A percentile compares a stretch with the other conserved stretches of the same genome.
These are phyloP conservation scores for Ophiosphaerella korrae DNA, from an alignment of 2,329 filamentous ascomycete genomes.

Conservation along the genomic window DNA sequence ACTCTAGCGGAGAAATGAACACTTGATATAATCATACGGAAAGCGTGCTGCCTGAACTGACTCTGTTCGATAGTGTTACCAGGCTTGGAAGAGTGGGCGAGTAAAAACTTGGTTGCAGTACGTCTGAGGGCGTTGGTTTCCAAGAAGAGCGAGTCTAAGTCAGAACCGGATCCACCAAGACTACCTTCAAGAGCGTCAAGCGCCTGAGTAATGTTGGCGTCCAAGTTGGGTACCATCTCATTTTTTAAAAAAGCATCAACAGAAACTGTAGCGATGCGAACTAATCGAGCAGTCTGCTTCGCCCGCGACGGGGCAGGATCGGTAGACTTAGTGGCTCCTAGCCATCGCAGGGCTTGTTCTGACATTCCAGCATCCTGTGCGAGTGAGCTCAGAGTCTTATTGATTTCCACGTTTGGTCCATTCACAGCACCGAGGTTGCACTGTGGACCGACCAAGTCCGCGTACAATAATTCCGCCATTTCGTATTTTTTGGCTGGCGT, in stretches of 20 bases:
- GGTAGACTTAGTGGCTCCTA: constrained; percentile 19
- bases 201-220: constrained; percentile 25
- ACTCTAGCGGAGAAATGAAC: constrained; percentile 43
- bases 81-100: constrained; percentile 13
- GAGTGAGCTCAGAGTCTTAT: constrained; percentile 36
- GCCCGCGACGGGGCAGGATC: constrained; percentile 24
- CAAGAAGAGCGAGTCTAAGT: constrained; percentile 43
- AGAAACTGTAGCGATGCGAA: constrained; percentile 39
- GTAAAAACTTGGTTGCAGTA: constrained; percentile 33
- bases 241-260: constrained; percentile 34
- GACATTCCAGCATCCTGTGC: constrained; percentile 41
- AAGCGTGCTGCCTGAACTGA: constrained; percentile 16
- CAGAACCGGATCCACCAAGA: constrained; percentile 37
- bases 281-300: constrained; percentile 27
- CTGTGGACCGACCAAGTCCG: constrained; percentile 21
- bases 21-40: constrained; percentile 34
- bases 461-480: constrained; percentile 37
- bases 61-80: background rate
- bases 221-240: constrained; percentile 16
- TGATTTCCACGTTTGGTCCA: constrained; percentile 5
- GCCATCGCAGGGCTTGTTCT: constrained; percentile 43
- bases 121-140: constrained; percentile 43
- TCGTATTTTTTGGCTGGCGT: constrained; percentile 48
- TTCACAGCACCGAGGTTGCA: background rate
- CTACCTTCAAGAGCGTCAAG: constrained; percentile 34